Conservation (phyloP, 805 yeast species). For the Metschnikowia shivogae region DNA sequence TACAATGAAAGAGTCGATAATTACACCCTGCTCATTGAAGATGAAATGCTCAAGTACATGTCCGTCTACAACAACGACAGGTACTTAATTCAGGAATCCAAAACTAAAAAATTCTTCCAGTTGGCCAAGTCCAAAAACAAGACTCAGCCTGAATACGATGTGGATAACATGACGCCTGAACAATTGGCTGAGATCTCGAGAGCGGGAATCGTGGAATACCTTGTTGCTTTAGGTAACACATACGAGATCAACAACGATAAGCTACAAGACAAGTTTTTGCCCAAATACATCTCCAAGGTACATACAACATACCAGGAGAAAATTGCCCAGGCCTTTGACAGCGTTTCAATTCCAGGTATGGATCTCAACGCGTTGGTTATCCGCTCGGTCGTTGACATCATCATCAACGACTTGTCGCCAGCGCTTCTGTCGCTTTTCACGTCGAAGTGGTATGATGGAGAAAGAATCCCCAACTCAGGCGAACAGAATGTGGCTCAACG, state of each 20-base stretch:
- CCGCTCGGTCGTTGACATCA: constrained; percentile 60
- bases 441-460: constrained; percentile 60
- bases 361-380: constrained; percentile 79
- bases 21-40: constrained; percentile 56
- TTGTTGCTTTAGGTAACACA: constrained; percentile 81
- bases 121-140: constrained; percentile 22
- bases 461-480: constrained; percentile 22
- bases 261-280: constrained; percentile 61
- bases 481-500: constrained; percentile 49
- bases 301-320: constrained; percentile 37
- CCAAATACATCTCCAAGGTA: constrained; percentile 58
- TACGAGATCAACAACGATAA: constrained; percentile 72
- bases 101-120: constrained; percentile 28
- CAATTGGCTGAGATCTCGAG: constrained; percentile 34
- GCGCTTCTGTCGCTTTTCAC: constrained; percentile 62
- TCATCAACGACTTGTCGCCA: constrained; percentile 65
- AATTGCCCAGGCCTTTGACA: constrained; percentile 35
- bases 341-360: constrained; percentile 56
- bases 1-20: constrained; percentile 57
- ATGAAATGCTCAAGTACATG: constrained; percentile 39
- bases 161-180: constrained; percentile 39
- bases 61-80: constrained; percentile 38
- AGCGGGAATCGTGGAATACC: constrained; percentile 77
- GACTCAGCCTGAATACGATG: constrained; percentile 20
- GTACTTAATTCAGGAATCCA: constrained; percentile 42